Evolutionary conservation across 371 early-diverging fungal species (phyloP).

Genomic region (Mucor piriformis): DNA sequence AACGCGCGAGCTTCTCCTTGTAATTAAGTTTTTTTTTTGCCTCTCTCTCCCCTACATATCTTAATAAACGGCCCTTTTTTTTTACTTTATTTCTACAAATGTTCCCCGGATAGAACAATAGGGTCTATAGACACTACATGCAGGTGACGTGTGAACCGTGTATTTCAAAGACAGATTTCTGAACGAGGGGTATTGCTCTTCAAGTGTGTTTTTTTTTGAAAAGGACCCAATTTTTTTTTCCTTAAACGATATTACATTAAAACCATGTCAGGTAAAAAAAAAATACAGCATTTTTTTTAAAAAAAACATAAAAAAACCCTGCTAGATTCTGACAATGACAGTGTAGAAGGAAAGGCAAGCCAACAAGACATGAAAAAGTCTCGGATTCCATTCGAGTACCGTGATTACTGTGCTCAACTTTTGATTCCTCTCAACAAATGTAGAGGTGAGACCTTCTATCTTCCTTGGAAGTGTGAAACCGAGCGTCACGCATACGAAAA

Average conservation of each 20-base stretch:
- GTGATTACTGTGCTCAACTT: slow-evolving; percentile 94
- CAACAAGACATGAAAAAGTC: slow-evolving; percentile 86
- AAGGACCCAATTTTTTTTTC: not conserved
- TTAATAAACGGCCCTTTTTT: not conserved
- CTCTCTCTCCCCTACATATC: not conserved
- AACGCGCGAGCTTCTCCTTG: slow-evolving; percentile 36
- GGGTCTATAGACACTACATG: no score
- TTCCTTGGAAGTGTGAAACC: slow-evolving; percentile 93
- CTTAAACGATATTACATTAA: not conserved
- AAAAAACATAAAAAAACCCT: not conserved
- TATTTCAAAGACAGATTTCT: no score
- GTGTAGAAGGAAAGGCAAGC: slow-evolving; percentile 71
- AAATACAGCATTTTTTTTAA: not conserved
- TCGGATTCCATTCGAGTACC: slow-evolving; percentile 84
- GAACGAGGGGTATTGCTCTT: slow-evolving; percentile 2
- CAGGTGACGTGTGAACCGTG: no score
- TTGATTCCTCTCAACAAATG: slow-evolving; percentile 92
- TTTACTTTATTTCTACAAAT: no score
- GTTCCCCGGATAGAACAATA: no score
- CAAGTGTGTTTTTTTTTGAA: not conserved
- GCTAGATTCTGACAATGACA: not conserved
- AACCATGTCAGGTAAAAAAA: slow-evolving; percentile 5
- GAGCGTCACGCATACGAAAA: slow-evolving; percentile 91
- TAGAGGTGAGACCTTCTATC: slow-evolving; percentile 79
- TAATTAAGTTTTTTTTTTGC: not conserved